phyloP scores from a whole-genome alignment of 2,329 filamentous ascomycete species.

The Phaeomoniella chlamydospora region DNA sequence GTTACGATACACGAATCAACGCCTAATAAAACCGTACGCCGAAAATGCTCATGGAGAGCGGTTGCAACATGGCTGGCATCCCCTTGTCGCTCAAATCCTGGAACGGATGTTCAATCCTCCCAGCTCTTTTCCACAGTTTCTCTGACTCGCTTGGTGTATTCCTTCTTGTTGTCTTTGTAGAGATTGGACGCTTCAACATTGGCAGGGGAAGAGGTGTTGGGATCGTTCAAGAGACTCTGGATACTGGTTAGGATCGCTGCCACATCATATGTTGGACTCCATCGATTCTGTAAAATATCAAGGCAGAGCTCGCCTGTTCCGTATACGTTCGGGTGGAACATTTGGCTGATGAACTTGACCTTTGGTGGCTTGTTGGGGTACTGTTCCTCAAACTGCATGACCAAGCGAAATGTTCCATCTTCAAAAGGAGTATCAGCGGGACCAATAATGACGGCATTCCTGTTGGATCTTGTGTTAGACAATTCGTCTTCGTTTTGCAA shows the following conservation, averaged over 20 bases:
- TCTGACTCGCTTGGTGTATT: conserved; percentile 87
- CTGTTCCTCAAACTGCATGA: conserved; percentile 98
- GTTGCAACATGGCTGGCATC: no score
- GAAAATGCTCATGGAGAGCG: no score
- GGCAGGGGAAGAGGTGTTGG: conserved; percentile 93
- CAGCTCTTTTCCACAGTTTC: conserved; percentile 99
- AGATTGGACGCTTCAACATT: conserved; percentile 97
- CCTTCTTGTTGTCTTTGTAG: conserved; percentile 95
- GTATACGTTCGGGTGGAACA: conserved; percentile 99
- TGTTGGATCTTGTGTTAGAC: conserved; percentile 23
- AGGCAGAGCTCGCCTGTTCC: conserved; percentile 91
- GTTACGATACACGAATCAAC: no score
- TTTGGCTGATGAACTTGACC: conserved; percentile 96
- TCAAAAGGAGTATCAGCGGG: conserved; percentile 95
- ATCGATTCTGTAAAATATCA: conserved; percentile 93
- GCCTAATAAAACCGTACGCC: no score
- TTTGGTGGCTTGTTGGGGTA: conserved; percentile 97
- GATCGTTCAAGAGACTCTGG: conserved; percentile 92
- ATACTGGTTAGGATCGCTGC: conserved; percentile 95
- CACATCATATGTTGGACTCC: conserved; percentile 98
- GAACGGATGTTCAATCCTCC: conserved; percentile 66
- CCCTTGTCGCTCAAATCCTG: no score
- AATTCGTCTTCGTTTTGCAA: neutral
- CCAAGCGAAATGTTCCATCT: conserved; percentile 90
- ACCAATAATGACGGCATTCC: conserved; percentile 97